Evolutionary conservation across 2,329 filamentous ascomycete species (phyloP), one percentile per base, ranked within the genome.

Genomic region (Penicillium verrucosum): DNA sequence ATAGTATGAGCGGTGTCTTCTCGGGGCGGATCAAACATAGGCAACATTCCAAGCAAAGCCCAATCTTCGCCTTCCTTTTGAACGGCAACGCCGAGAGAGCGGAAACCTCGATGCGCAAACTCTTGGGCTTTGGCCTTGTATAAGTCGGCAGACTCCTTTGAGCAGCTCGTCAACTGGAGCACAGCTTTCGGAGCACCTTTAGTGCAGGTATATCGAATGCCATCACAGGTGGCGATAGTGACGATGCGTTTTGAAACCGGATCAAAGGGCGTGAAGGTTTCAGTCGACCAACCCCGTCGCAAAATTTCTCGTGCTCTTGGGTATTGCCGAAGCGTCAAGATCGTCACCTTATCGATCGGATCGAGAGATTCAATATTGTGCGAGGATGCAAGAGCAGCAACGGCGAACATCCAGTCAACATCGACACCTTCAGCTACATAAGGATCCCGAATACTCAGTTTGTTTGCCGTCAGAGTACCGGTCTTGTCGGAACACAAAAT

Each of bases 401-500:
- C 88, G 53, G 88, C 87, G 85, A 91, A 90, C 86, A 91, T 89
- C 87, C 88, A 91, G 78, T 90, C 88, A 70, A 90, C 82, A 71
- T 90, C 88, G 65, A 89, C 84, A 54, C 88, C 89, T 74, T 90
- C 88, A 41, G 87, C 85, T 44, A 90, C 87, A 73, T 87, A 91
- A 2, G 89, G 88, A 67, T 90, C 88, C 64, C 88, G 87, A 67
- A 91, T 89, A 67, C 85, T 88, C 58, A 91, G 79, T 77, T 90
- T 88, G 61, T 75, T 75, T 18, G 73, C 73, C 2, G 73, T 75
- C n/a, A 91, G 80, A 23, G 88, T 92, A 76, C 89, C 89, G 10
- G 89, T 91, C 80, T 92, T 91, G 76, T 92, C 89, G 60, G 89
- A 91, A 78, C 88, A 92, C 63, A 90, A 82, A 64, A 91, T 86